Base-by-base conservation (phyloP, 1,139 yeast species). In the Taphrina communis region DNA sequence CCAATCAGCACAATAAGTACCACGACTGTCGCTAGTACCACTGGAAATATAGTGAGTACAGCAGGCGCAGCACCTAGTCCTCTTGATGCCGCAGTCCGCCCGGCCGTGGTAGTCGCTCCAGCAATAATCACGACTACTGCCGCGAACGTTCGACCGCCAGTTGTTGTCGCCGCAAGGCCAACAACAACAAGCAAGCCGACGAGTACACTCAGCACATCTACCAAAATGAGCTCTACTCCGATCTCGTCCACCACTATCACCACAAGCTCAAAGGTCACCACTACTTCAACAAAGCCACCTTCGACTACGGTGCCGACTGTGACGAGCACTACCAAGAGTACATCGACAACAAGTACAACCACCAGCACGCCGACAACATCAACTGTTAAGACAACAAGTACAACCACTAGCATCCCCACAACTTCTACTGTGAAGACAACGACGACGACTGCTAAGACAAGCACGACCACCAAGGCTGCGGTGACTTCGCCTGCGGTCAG, bases 401-500 rank as follows among this genome's bases (percentile, higher is more conserved):
- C 58, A 9, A 51, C 58, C 12, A 48, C 56, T 8, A n/a, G 36
- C 5, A 48, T 6, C 17, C 9, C 58, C 6, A 42, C 39, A 6
- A 48, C 56, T n/a, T 42, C 67, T 6, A 19, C 53, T 11, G 6
- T 48, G 3, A 51, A 38, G 21, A 61, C 41, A 12, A 44, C 60
- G 12, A 48, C 67, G 9, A 46, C 67, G 21, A 41, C 66, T 19
- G n/a, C 50, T 1, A 17, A 25, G 51, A 39, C 58, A 9, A 53
- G 42, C 5, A 53, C 21, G 17, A 41, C 66, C 6, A 42, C 61
- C 6, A 12, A 55, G 9, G 21, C 52, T 2, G 42, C 42, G 6
- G 41, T 51, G 8, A 8, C 56, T 12, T 36, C 61, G 5, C 17
- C 66, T 0, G 46, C 61, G 7, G 39, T 38, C 12, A 14, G 11